Evolutionary conservation across 1,284 basidiomycete genomes (phyloP).

Genomic region (Tilletia caries): DNA sequence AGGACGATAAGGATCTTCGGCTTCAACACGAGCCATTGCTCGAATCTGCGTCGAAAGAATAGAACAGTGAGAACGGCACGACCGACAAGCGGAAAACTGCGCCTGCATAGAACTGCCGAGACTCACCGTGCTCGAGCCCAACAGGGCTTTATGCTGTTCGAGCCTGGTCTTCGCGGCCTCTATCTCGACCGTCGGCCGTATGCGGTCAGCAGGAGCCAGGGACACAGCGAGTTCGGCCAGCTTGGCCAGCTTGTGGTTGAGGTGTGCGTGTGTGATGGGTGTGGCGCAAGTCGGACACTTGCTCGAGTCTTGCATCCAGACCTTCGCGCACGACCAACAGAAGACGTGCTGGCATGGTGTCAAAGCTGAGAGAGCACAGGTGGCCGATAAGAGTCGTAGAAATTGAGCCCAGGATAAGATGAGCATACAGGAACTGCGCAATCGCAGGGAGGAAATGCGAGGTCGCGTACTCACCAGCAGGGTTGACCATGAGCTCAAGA

Average conservation of each 20-base stretch:
- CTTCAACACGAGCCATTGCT: background rate
- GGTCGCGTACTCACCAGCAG: background rate
- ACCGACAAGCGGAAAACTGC: too few relatives aligned
- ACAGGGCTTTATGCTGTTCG: background rate
- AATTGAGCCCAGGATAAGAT: too few relatives aligned
- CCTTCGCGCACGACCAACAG: slow-evolving; percentile 10
- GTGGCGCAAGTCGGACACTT: slow-evolving; percentile 10
- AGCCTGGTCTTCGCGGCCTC: background rate
- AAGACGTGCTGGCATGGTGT: slow-evolving; percentile 12
- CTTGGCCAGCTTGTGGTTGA: slow-evolving; percentile 13
- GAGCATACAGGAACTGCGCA: background rate
- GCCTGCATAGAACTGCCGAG: background rate
- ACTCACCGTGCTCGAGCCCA: slow-evolving; percentile 9
- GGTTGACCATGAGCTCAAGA: slow-evolving; percentile 11
- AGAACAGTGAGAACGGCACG: too few relatives aligned
- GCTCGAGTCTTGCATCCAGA: slow-evolving; percentile 8
- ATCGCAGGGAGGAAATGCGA: background rate
- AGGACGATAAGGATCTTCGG: background rate
- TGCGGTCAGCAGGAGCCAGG: background rate
- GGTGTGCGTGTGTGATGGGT: slow-evolving; percentile 2
- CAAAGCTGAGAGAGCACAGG: background rate
- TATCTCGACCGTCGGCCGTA: background rate
- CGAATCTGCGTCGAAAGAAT: background rate
- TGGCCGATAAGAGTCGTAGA: too few relatives aligned
- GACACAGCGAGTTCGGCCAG: background rate